A percentile compares a stretch with the other conserved stretches of the same genome.
Conservation (phyloP, 805 yeast species). For the Starmerella sirachaensis region DNA sequence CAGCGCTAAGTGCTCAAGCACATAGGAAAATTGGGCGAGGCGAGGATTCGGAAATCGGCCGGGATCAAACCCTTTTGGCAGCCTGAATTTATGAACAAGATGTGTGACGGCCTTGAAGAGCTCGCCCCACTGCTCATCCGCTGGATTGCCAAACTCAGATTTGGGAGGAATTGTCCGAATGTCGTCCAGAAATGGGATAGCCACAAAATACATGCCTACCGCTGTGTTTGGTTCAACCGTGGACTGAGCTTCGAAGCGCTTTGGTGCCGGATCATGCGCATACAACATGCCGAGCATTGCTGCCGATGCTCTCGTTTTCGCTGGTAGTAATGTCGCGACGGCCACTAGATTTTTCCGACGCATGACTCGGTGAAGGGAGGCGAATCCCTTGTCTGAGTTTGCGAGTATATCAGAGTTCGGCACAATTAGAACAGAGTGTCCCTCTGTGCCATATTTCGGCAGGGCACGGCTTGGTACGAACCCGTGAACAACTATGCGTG, state of each 20-base stretch:
- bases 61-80: constrained; percentile 44
- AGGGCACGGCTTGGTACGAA: constrained; percentile 35
- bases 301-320: constrained; percentile 16
- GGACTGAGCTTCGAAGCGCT: neutral
- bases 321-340: constrained; percentile 30
- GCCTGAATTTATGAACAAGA: constrained; percentile 33
- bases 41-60: constrained; percentile 31
- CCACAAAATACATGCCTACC: constrained; percentile 60
- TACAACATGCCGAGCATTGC: constrained; percentile 30
- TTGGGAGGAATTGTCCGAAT: constrained; percentile 50
- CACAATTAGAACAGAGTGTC: constrained; percentile 50
- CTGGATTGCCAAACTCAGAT: constrained; percentile 13
- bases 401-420: constrained; percentile 49
- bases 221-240: constrained; percentile 2
- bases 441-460: constrained; percentile 34
- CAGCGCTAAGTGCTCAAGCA: constrained; percentile 34
- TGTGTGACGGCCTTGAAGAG: constrained; percentile 24
- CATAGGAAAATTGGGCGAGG: constrained; percentile 42
- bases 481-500: constrained; percentile 28
- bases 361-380: constrained; percentile 55
- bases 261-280: constrained; percentile 8
- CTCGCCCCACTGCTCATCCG: constrained; percentile 22
- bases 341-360: constrained; percentile 43
- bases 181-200: constrained; percentile 66
- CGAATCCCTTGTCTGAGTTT: constrained; percentile 57